These are phyloP conservation scores for Candida rishiriensis DNA, from an alignment of 805 yeast genomes.

Conservation along the genomic window DNA sequence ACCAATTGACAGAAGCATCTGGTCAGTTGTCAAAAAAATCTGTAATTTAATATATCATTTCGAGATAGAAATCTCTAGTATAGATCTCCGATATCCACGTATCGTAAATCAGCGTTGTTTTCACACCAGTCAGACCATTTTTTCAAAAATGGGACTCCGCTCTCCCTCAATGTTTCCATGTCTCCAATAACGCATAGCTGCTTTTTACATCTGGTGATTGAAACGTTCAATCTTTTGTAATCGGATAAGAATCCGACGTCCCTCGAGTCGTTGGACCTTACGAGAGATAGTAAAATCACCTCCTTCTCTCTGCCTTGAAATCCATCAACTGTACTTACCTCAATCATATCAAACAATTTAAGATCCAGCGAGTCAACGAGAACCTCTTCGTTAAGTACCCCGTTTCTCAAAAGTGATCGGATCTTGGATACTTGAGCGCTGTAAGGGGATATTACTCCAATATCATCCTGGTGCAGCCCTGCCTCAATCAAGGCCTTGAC, in stretches of 20 bases:
- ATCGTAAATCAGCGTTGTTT: conserved; percentile 59
- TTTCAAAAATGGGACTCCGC: conserved; percentile 45
- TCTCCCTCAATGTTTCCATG: conserved; percentile 56
- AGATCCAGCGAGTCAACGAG: conserved; percentile 24
- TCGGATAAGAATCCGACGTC: conserved; percentile 84
- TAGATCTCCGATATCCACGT: conserved; percentile 50
- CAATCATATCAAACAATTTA: conserved; percentile 35
- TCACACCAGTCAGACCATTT: conserved; percentile 72
- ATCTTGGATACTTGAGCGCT: conserved; percentile 75
- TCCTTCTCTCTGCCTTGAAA: conserved; percentile 97
- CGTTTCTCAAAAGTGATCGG: conserved; percentile 38
- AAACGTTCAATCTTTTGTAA: conserved; percentile 80
- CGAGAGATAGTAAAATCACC: conserved; percentile 72
- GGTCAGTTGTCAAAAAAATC: too few species aligned
- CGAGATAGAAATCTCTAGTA: conserved; percentile 5
- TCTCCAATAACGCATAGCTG: conserved; percentile 88
- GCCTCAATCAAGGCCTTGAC: conserved; percentile 42
- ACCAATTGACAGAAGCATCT: too few species aligned
- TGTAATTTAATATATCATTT: neutral
- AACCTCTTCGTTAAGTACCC: conserved; percentile 9
- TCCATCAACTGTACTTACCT: conserved; percentile 89
- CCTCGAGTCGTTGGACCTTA: conserved; percentile 65
- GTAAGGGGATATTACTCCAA: conserved; percentile 90
- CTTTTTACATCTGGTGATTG: conserved; percentile 84
- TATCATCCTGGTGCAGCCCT: conserved; percentile 52